Conservation (phyloP, 306 rosid genomes). For the Carpinus viminea region DNA sequence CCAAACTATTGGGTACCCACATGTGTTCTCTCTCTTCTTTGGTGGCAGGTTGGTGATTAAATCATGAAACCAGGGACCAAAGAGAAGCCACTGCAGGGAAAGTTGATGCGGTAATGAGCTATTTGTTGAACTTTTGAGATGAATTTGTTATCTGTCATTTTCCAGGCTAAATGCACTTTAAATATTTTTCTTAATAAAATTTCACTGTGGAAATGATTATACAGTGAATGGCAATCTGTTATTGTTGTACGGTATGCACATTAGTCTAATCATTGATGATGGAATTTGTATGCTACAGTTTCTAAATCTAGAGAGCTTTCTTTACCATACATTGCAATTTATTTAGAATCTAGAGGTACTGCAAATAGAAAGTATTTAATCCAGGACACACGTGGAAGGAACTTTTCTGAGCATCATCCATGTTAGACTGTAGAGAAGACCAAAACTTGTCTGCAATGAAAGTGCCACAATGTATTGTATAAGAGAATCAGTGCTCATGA, state of each 20-base stretch:
- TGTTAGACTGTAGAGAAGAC: background rate
- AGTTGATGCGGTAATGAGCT: background rate
- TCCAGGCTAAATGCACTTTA: background rate
- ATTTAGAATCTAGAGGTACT: background rate
- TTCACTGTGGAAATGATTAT: background rate
- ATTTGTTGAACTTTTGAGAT: background rate
- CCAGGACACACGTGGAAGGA: background rate
- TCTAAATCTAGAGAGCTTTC: background rate
- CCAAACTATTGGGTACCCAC: background rate
- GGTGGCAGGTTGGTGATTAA: background rate
- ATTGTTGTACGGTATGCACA: background rate
- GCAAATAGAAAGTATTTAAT: background rate
- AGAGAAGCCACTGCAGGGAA: background rate
- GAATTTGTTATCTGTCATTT: background rate
- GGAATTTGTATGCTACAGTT: background rate
- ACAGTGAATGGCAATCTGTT: background rate
- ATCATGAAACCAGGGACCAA: background rate
- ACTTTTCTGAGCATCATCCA: background rate
- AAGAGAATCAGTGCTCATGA: background rate
- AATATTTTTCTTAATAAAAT: background rate
- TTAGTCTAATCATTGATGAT: background rate
- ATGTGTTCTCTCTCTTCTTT: background rate
- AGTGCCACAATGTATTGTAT: background rate
- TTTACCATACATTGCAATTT: background rate
- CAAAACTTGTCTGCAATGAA: background rate